Conservation (phyloP, 495 filamentous ascomycete genomes). For the Aspergillus avenaceus region DNA sequence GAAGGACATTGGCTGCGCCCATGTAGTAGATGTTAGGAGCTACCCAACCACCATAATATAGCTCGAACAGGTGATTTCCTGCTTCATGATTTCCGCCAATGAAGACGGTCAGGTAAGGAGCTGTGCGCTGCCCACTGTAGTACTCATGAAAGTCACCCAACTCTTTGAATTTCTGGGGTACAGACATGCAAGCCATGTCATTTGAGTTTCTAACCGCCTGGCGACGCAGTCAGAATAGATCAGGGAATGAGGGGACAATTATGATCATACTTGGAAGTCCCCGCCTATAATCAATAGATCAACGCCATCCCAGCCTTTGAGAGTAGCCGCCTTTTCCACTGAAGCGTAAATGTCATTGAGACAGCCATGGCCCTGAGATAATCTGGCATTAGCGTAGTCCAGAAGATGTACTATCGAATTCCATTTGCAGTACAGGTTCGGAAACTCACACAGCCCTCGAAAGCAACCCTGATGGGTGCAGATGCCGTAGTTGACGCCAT, state of each 20-base stretch:
- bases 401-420: neutral
- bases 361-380: conserved; percentile 75
- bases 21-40: conserved; percentile 96
- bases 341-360: conserved; percentile 86
- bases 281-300: conserved; percentile 86
- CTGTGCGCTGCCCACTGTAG: conserved; percentile 71
- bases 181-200: conserved; percentile 82
- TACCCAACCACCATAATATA: conserved; percentile 96
- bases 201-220: conserved; percentile 81
- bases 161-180: conserved; percentile 75
- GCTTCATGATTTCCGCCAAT: conserved; percentile 95
- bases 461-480: conserved; percentile 46
- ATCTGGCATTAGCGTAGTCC: conserved; percentile 13
- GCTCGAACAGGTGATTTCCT: conserved; percentile 76
- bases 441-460: conserved; percentile 76
- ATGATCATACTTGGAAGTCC: conserved; percentile 69
- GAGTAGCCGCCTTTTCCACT: conserved; percentile 55
- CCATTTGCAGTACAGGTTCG: neutral
- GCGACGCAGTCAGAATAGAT: conserved; percentile 18
- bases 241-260: neutral
- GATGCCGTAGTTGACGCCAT: conserved; percentile 8
- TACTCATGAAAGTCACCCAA: conserved; percentile 91
- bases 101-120: conserved; percentile 88
- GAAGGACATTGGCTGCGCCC: conserved; percentile 83
- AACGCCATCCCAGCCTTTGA: conserved; percentile 68